Conservation (phyloP, 108 stramenopile species). For the Mediolabrus comicus region DNA sequence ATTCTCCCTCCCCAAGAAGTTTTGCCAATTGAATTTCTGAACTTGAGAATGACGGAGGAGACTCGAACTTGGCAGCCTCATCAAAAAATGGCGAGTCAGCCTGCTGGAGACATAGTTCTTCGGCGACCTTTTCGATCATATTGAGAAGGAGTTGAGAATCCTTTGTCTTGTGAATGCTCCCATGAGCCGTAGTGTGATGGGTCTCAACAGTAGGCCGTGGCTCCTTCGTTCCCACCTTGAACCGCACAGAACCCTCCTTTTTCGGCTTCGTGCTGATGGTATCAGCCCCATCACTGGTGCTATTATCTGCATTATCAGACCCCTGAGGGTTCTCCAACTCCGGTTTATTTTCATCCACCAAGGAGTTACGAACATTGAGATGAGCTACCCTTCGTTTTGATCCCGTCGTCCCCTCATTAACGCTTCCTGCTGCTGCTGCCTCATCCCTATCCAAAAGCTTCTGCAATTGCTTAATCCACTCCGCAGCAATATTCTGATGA, state of each 20-base stretch:
- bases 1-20: slow-evolving; percentile 64
- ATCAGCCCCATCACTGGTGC: background rate
- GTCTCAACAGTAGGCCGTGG: background rate
- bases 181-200: background rate
- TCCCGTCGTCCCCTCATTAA: background rate
- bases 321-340: slow-evolving; percentile 20
- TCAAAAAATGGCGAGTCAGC: slow-evolving; percentile 33
- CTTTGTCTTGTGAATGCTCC: slow-evolving; percentile 7
- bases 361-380: background rate
- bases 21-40: slow-evolving; percentile 49
- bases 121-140: slow-evolving; percentile 14
- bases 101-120: slow-evolving; percentile 28
- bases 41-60: slow-evolving; percentile 27
- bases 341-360: background rate
- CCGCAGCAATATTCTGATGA: slow-evolving; percentile 10
- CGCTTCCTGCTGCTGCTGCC: background rate
- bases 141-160: slow-evolving; percentile 15
- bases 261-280: background rate
- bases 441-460: slow-evolving; percentile 6
- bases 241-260: background rate
- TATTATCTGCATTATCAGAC: background rate
- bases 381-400: too few species aligned
- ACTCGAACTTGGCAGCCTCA: background rate
- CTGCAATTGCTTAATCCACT: slow-evolving; percentile 24
- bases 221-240: background rate